Evolutionary conservation across 179 eudicot genomes (phyloP), one percentile per base, ranked within the genome.

Genomic region (Vitellaria paradoxa): DNA sequence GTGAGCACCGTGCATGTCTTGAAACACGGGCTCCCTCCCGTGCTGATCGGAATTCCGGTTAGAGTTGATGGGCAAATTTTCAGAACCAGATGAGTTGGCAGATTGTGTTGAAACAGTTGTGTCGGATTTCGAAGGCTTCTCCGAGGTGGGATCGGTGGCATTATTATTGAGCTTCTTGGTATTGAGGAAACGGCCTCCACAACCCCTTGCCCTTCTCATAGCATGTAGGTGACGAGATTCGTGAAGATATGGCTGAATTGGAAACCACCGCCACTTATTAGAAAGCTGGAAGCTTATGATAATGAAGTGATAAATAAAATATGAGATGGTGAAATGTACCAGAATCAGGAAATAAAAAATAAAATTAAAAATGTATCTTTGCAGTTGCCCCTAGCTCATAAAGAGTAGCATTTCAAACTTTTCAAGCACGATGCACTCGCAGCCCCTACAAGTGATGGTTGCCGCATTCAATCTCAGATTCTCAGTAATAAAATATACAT

Each of bases 191-290:
- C 97, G 92, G 59, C 97, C 97, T 73, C 97, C 97, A 18, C 87
- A 79, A 9, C 97, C 94, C 76, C 97, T 85, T 73, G 89, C 91
- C 85, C 97, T 85, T 85, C 84, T 90, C 88, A 92, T 70, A 79
- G 97, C 97, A 75, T 91, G 97, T 73, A 85, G 88, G 81, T 91
- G 97, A 6, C 97, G 89, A 65, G 97, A 91, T 79, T 92, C 97
- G 59, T 92, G 97, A 66, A 92, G 87, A 84, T 92, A 92, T 42
- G 97, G 97, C 97, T 90, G 67, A 77, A 68, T 56, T 63, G 45
- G 56, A 18, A 56, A 67, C n/a, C 56, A 56, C 3, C 21, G 55
- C 23, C 18, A n/a, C 55, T 20, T 18, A 53, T 76, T 20, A 76
- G 46, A 65, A 11, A 50, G 65, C 37, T 74, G 18, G 9, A 63